These are phyloP conservation scores for Plasmodiophora brassicae DNA, from an alignment of 208 protist genomes.

Conservation along the genomic window DNA sequence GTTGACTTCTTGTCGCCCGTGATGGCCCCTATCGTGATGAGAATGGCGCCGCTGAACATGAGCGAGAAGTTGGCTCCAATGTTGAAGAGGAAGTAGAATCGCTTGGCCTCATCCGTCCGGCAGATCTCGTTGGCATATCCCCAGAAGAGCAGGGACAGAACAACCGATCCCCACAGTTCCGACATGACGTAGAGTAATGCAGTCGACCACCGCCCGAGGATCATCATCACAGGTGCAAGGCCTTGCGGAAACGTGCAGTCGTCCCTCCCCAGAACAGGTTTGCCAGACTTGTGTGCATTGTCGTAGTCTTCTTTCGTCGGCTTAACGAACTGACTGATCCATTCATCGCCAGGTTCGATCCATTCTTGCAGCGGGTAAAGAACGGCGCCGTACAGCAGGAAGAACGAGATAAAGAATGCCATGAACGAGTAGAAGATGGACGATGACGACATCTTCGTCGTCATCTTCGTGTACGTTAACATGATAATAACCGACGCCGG, in stretches of 20 bases:
- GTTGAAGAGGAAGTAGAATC: slow-evolving; percentile 17
- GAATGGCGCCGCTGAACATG: neutral
- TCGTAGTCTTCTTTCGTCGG: neutral
- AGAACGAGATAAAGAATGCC: neutral
- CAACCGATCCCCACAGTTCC: neutral
- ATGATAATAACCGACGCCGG: neutral
- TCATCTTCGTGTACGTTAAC: neutral
- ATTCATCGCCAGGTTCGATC: neutral
- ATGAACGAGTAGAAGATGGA: neutral
- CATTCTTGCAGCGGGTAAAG: neutral
- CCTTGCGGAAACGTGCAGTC: neutral
- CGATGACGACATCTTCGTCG: neutral
- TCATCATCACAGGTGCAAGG: neutral
- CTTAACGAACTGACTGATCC: neutral
- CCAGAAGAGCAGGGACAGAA: slow-evolving; percentile 7
- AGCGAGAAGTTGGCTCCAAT: slow-evolving; percentile 15
- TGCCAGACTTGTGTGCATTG: neutral
- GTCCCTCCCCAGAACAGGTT: neutral
- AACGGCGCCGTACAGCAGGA: neutral
- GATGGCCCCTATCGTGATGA: neutral
- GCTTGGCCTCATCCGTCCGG: neutral
- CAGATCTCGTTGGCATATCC: slow-evolving; percentile 21
- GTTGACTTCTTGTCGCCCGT: neutral
- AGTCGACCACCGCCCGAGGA: neutral
- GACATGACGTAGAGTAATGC: neutral